Evolutionary conservation across 2,329 filamentous ascomycete genomes (phyloP).

Genomic region (Fusarium sp.): DNA sequence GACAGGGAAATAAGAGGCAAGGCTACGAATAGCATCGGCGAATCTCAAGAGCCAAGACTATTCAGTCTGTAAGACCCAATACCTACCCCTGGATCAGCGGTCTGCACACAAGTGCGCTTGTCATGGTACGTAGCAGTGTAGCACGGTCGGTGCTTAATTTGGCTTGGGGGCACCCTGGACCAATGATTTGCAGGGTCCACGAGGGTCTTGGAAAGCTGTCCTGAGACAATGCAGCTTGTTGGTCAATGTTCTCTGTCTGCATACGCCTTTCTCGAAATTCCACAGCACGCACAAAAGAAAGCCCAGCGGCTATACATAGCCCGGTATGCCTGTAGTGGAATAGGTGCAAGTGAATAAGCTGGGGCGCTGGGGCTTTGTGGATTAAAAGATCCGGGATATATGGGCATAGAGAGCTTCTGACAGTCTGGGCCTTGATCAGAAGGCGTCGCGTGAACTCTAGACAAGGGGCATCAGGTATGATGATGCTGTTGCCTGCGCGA

Average conservation of each 20-base stretch:
- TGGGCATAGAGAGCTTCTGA: slow-evolving; percentile 28
- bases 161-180: slow-evolving; percentile 23
- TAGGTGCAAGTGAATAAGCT: slow-evolving; percentile 12
- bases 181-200: slow-evolving; percentile 43
- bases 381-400: slow-evolving; percentile 33
- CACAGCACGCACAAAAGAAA: slow-evolving; percentile 20
- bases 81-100: slow-evolving; percentile 43
- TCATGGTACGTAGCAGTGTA: slow-evolving; percentile 24
- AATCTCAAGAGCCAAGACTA: slow-evolving; percentile 42
- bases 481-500: slow-evolving; percentile 43
- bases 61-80: slow-evolving; percentile 24
- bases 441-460: slow-evolving; percentile 44
- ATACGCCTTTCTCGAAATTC: slow-evolving; percentile 12
- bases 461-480: slow-evolving; percentile 37
- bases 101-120: slow-evolving; percentile 35
- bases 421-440: slow-evolving; percentile 36
- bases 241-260: slow-evolving; percentile 8
- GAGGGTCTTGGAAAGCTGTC: slow-evolving; percentile 27
- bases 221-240: slow-evolving; percentile 19
- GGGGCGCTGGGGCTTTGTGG: slow-evolving; percentile 32
- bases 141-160: slow-evolving; percentile 42
- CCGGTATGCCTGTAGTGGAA: slow-evolving; percentile 19
- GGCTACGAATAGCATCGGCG: slow-evolving; percentile 37
- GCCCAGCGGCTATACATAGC: slow-evolving; percentile 10
- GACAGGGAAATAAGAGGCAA: slow-evolving; percentile 16